Evolutionary conservation across 2,329 filamentous ascomycete species (phyloP).

Genomic region (Sporothrix pallida): DNA sequence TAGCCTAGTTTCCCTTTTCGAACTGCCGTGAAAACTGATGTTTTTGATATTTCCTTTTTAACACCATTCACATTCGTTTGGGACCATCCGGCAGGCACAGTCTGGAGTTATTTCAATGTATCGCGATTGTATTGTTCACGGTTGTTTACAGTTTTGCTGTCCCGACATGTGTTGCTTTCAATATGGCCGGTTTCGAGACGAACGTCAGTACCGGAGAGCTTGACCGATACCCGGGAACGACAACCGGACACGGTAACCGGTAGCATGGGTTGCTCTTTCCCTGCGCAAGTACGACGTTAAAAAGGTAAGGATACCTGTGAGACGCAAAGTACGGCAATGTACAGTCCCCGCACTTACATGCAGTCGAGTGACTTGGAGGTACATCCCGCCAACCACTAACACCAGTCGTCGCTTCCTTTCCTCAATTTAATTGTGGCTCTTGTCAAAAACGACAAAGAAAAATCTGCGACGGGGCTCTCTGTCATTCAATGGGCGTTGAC

Average conservation of each 20-base stretch:
- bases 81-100: neutral
- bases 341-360: neutral
- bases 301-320: neutral
- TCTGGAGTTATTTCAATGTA: neutral
- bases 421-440: neutral
- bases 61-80: neutral
- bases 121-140: neutral
- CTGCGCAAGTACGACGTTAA: neutral
- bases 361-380: neutral
- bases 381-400: neutral
- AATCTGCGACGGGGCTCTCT: constrained; percentile 26
- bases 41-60: neutral
- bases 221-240: constrained; percentile 11
- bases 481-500: constrained; percentile 36
- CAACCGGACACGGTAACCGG: neutral
- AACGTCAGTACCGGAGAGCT: neutral
- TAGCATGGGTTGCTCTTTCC: constrained; percentile 6
- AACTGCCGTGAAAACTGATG: no score
- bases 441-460: constrained; percentile 3
- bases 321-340: neutral
- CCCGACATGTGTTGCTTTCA: neutral
- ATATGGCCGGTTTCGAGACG: no score
- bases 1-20: neutral
- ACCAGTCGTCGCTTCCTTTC: neutral
- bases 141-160: neutral